Conservation (phyloP, 768 basidiomycete species). For the Amanita exitialis region DNA sequence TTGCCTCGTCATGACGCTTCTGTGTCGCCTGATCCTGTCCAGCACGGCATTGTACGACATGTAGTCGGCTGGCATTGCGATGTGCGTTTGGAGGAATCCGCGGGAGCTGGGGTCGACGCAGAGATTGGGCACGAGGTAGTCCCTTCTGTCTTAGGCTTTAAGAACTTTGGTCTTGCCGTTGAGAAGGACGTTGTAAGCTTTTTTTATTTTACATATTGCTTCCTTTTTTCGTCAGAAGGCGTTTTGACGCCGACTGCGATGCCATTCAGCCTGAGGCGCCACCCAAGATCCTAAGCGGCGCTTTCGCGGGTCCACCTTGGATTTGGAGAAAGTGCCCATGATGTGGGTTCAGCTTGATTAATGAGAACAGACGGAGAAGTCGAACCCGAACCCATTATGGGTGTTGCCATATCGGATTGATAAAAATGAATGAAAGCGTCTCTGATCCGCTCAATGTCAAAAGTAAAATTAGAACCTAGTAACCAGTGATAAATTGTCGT, state of each 20-base stretch:
- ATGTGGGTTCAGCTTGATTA: too few relatives aligned
- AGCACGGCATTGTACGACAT: not conserved
- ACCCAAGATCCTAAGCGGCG: not conserved
- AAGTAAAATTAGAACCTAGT: too few relatives aligned
- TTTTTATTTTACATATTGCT: not conserved
- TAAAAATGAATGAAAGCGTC: not conserved
- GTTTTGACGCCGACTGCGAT: not conserved
- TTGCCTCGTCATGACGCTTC: conserved; percentile 1
- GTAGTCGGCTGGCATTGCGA: not conserved
- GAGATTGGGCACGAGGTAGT: not conserved
- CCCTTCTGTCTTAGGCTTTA: not conserved
- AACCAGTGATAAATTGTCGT: too few relatives aligned
- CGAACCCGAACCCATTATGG: too few relatives aligned
- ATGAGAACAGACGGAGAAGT: too few relatives aligned
- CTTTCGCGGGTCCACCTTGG: not conserved
- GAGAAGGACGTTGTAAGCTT: not conserved
- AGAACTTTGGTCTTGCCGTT: not conserved
- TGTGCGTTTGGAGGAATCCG: not conserved
- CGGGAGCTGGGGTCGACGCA: not conserved
- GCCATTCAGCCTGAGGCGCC: not conserved
- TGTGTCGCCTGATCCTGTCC: conserved; percentile 5
- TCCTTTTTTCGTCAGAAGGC: not conserved
- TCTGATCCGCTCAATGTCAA: not conserved
- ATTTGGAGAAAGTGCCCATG: too few relatives aligned
- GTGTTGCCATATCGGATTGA: not conserved